These are phyloP conservation scores for Amaranthus cruentus DNA, from an alignment of 148 eudicot genomes.

Conservation along the genomic window DNA sequence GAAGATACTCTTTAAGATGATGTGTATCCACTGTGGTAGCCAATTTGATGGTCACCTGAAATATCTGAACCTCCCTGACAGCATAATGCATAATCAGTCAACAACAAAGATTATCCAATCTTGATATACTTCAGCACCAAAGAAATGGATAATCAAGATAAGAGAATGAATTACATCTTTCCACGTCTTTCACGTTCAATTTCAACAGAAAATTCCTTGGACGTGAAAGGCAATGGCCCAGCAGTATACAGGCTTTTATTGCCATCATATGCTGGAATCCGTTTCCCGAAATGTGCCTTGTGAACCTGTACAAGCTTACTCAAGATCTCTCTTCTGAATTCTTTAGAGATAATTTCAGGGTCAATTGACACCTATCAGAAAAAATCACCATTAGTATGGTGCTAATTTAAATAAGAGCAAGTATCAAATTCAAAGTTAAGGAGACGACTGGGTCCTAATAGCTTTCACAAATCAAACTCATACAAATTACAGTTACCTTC, in stretches of 20 bases:
- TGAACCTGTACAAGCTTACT: constrained; percentile 25
- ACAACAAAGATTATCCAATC: not conserved
- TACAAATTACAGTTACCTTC: too few relatives aligned
- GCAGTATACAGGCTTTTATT: constrained; percentile 60
- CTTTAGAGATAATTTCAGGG: constrained; percentile 56
- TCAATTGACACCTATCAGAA: constrained; percentile 45
- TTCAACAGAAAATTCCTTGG: constrained; percentile 54
- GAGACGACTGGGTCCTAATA: too few relatives aligned
- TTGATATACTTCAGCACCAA: not conserved
- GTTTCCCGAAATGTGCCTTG: constrained; percentile 30
- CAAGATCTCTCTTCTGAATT: constrained; percentile 43
- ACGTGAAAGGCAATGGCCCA: constrained; percentile 54
- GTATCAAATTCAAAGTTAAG: not conserved
- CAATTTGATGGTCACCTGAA: constrained; percentile 53
- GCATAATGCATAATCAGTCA: not conserved
- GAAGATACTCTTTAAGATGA: constrained; percentile 44
- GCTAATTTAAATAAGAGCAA: not conserved
- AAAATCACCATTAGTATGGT: not conserved
- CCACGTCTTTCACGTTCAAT: constrained; percentile 23
- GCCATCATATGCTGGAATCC: constrained; percentile 60
- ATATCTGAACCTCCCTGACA: constrained; percentile 47
- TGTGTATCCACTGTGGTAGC: constrained; percentile 43
- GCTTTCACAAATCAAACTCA: too few relatives aligned
- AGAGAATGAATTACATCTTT: constrained; percentile 18
- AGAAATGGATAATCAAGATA: not conserved